Base-by-base conservation (phyloP, 805 yeast genomes). In the Cyberlindnera mississippiensis region DNA sequence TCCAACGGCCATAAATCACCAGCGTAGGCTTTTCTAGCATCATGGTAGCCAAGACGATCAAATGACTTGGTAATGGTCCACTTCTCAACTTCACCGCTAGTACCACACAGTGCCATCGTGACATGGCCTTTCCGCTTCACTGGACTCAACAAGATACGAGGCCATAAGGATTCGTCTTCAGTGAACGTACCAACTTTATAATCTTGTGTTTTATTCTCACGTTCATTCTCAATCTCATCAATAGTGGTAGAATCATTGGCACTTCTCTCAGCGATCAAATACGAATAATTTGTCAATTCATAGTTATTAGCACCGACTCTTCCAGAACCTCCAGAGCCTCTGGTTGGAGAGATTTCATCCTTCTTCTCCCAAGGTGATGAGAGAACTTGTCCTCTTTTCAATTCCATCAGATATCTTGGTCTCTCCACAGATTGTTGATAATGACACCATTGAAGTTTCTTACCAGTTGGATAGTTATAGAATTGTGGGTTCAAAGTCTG, bases 1-100 rank as follows among this genome's bases (percentile, higher is more conserved):
- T 74, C 85, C 30, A 80, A 61, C 0, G 85, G 82, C 99, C 98
- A 93, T 39, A 82, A 63, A 59, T 93, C 99, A 17, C 96, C 96
- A 57, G 76, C 75, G n/a, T 62, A 63, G 0, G 87, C 77, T 60
- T 93, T 91, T 41, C 97, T 72, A 0, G 96, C 96, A 66, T 93
- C 98, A 56, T 86, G 95, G 52, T 87, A 93, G 2, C 70, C 78
- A 46, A 78, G 83, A 47, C 78, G 78, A 6, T 87, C 85, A 41
- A 76, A 71, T 15, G 95, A 80, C 59, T 82, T 85, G 0, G 97
- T 83, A 2, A 93, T 75, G 13, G 81, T 81, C 96, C 97, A 89
- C 45, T 81, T 79, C 63, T 91, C 97, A 33, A 91, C 63, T 35
- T 75, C 73, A 1, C 96, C 96, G 12, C 82, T 72, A 0, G 90